Percentiles rank a stretch among this genome's conserved stretches.
These are phyloP conservation scores for Lodderomyces oxycetoniae DNA, from an alignment of 1,139 yeast genomes.

Conservation along the genomic window DNA sequence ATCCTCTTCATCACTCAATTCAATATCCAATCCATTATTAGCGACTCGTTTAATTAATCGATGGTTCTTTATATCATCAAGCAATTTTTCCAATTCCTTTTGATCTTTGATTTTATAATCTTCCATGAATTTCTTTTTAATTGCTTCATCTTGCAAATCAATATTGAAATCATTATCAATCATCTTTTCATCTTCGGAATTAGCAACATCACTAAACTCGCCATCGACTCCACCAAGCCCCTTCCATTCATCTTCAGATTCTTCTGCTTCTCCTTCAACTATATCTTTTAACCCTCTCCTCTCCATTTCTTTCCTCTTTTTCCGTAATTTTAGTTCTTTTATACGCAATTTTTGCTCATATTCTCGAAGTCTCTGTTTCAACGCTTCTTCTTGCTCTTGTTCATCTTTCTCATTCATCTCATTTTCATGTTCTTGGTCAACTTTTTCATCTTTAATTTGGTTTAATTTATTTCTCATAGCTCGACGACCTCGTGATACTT, in stretches of 20 bases:
- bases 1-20: constrained; percentile 64
- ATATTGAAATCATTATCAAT: constrained; percentile 68
- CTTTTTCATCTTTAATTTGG: constrained; percentile 18
- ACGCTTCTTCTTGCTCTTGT: constrained; percentile 23
- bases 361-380: constrained; percentile 27
- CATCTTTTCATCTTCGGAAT: constrained; percentile 77
- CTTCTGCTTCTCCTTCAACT: constrained; percentile 86
- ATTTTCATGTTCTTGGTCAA: constrained; percentile 15
- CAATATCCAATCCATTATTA: constrained; percentile 52
- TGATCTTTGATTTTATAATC: constrained; percentile 69
- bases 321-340: constrained; percentile 34
- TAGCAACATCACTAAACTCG: constrained; percentile 60
- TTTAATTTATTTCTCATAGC: constrained; percentile 17
- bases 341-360: constrained; percentile 39
- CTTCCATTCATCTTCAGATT: constrained; percentile 94
- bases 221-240: constrained; percentile 84
- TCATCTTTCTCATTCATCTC: constrained; percentile 18
- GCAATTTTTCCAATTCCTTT: constrained; percentile 64
- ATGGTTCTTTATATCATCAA: constrained; percentile 81
- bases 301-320: constrained; percentile 46
- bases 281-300: constrained; percentile 48
- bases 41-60: constrained; percentile 63
- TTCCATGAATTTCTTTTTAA: constrained; percentile 58
- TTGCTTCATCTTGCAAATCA: constrained; percentile 54
- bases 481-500: constrained; percentile 24